phyloP scores from a whole-genome alignment of 2,329 filamentous ascomycete genomes.

The Grosmannia huntii region DNA sequence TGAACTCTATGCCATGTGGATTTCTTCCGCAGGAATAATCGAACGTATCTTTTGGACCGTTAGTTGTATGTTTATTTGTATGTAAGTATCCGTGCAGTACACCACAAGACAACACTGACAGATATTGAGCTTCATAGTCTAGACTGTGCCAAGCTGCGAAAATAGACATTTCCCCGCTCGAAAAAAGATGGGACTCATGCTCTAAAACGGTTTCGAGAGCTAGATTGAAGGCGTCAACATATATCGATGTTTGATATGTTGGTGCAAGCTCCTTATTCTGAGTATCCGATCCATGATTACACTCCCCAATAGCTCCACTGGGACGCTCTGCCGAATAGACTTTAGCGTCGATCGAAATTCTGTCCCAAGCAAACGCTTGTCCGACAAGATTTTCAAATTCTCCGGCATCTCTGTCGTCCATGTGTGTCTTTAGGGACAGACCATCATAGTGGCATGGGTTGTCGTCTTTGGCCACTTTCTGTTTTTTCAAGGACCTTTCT shows the following conservation, averaged over 20 bases:
- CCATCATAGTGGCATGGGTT: not conserved
- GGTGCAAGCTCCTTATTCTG: not conserved
- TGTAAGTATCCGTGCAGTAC: too few species aligned
- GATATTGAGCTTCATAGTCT: slow-evolving; percentile 76
- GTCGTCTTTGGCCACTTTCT: not conserved
- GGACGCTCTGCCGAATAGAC: not conserved
- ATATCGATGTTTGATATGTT: slow-evolving; percentile 68
- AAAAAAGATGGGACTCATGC: slow-evolving; percentile 80
- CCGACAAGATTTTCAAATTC: not conserved
- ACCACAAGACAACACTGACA: slow-evolving; percentile 40
- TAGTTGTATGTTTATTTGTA: not conserved
- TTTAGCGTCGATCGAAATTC: not conserved
- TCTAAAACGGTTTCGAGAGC: slow-evolving; percentile 80
- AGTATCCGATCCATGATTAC: not conserved
- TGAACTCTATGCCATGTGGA: slow-evolving; percentile 79
- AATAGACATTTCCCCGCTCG: slow-evolving; percentile 61
- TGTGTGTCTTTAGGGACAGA: not conserved
- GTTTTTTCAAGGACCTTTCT: not conserved
- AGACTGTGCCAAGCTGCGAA: slow-evolving; percentile 65
- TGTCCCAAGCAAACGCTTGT: not conserved
- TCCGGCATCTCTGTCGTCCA: not conserved
- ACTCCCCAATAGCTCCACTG: not conserved
- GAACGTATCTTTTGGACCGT: slow-evolving; percentile 36
- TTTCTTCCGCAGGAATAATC: slow-evolving; percentile 84
- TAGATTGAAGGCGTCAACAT: slow-evolving; percentile 93